These are phyloP conservation scores for Asterophora lycoperdoides DNA, from an alignment of 768 basidiomycete genomes.

Conservation along the genomic window DNA sequence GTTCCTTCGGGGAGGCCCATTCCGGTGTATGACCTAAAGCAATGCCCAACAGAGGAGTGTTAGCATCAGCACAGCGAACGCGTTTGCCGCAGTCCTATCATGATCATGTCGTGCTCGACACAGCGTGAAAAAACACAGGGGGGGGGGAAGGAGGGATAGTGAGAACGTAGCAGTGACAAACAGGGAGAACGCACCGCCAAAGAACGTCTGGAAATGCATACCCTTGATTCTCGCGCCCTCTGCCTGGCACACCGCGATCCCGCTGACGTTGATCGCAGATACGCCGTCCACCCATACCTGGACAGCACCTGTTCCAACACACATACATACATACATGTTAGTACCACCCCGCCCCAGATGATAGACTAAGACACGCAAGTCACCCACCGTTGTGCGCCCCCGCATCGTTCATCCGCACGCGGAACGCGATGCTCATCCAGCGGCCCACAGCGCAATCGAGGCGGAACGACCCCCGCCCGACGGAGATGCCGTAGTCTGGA, in stretches of 20 bases:
- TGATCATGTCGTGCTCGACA: too few relatives aligned
- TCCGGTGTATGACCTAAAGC: conserved; percentile 44
- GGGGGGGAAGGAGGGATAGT: background rate
- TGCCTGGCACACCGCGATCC: conserved; percentile 44
- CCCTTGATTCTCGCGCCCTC: conserved; percentile 52
- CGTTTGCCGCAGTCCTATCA: too few relatives aligned
- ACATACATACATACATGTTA: background rate
- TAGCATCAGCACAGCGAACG: too few relatives aligned
- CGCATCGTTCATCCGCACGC: conserved; percentile 65
- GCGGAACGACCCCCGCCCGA: conserved; percentile 61
- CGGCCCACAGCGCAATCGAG: conserved; percentile 46
- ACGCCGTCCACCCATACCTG: conserved; percentile 61
- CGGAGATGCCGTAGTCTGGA: conserved; percentile 58
- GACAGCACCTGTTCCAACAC: conserved; percentile 47
- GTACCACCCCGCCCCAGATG: background rate
- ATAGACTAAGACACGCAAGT: background rate
- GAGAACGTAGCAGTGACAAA: background rate
- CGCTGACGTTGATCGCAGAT: conserved; percentile 46
- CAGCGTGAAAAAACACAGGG: too few relatives aligned
- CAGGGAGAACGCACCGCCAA: conserved; percentile 51
- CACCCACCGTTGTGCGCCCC: conserved; percentile 52
- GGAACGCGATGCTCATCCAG: conserved; percentile 63
- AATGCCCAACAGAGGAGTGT: too few relatives aligned
- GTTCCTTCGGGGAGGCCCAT: conserved; percentile 60
- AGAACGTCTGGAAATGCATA: conserved; percentile 75